Base-by-base conservation (phyloP, 345 rosid species). In the Pistacia vera region DNA sequence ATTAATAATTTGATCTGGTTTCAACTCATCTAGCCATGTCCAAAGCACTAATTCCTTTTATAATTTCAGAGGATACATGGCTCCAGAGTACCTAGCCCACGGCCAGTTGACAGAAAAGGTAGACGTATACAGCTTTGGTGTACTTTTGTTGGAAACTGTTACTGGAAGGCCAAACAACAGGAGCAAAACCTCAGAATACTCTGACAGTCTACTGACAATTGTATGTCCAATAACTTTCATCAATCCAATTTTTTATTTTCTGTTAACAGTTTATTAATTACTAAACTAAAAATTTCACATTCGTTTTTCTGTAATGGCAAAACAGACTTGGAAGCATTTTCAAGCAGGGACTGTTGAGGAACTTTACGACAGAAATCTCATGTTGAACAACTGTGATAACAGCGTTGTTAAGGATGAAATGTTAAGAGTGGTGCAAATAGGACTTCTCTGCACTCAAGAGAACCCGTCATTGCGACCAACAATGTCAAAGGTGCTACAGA, bases 91-190 rank as follows among this genome's bases (percentile, higher is more conserved):
- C 85, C 86, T 93, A 12, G 96, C 93, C 25, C 92, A 92, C 54
- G 99, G 99, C 63, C 98, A 91, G 80, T 81, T 96, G 74, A 92
- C 99, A 22, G 99, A 96, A 79, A 96, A 93, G 78, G 98, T 80
- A 56, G 99, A 95, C 71, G 91, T 93, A 44, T 93, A 95, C 80
- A 91, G 97, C 79, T 95, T 88, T 18, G 99, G 98, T 3, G 97
- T 95, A 59, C 92, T 95, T 64, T 73, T 93, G 79, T 74, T 95
- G 67, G 99, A 95, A 85, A 90, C 87, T 36, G 93, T 88, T 8
- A 90, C 97, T 7, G 97, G 95, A 73, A 91, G 77, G 75, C 97
- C 88, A 79, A 96, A 92, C 83, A 96, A 92, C 72, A 83, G 81
- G 66, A 78, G 91, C 85, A 91, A 89, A 86, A 83, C 82, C 25